These are phyloP conservation scores for Cladobotryum protrusum DNA, from an alignment of 2,329 filamentous ascomycete genomes.

Conservation along the genomic window DNA sequence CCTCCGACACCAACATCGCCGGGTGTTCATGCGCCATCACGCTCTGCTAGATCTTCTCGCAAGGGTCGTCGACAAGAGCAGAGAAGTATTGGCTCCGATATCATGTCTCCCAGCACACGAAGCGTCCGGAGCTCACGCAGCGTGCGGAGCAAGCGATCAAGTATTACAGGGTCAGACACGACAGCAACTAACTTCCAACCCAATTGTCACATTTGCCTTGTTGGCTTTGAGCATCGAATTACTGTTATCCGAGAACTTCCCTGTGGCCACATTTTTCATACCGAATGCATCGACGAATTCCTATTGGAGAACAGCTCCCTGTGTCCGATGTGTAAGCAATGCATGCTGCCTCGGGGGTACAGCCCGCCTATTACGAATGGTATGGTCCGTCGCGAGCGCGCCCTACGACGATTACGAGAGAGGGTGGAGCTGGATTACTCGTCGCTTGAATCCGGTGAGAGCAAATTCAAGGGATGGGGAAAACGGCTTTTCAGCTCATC, in stretches of 20 bases:
- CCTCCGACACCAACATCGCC: conserved; percentile 32
- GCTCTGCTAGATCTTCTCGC: conserved; percentile 24
- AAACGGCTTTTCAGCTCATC: conserved; percentile 29
- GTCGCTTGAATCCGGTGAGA: conserved; percentile 26
- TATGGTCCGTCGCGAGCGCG: conserved; percentile 78
- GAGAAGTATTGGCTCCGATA: conserved; percentile 23
- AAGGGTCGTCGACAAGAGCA: conserved; percentile 26
- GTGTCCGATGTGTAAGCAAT: conserved; percentile 86
- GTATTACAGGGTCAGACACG: conserved; percentile 28
- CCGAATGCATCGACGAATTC: conserved; percentile 84
- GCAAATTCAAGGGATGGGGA: conserved; percentile 31
- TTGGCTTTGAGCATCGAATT: conserved; percentile 63
- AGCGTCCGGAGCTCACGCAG: conserved; percentile 19
- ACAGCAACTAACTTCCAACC: conserved; percentile 62
- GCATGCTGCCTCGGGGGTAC: conserved; percentile 63
- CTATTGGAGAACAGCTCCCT: conserved; percentile 72
- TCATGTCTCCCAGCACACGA: conserved; percentile 16
- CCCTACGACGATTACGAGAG: conserved; percentile 55
- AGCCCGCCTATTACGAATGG: conserved; percentile 70
- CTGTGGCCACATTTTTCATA: conserved; percentile 90
- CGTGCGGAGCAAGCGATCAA: conserved; percentile 34
- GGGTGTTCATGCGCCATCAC: conserved; percentile 21
- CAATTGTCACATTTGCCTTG: conserved; percentile 83
- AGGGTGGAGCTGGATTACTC: conserved; percentile 39
- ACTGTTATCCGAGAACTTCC: conserved; percentile 78